These are phyloP conservation scores for Fraxinus platypoda DNA, from an alignment of 305 asterid species.

Conservation along the genomic window DNA sequence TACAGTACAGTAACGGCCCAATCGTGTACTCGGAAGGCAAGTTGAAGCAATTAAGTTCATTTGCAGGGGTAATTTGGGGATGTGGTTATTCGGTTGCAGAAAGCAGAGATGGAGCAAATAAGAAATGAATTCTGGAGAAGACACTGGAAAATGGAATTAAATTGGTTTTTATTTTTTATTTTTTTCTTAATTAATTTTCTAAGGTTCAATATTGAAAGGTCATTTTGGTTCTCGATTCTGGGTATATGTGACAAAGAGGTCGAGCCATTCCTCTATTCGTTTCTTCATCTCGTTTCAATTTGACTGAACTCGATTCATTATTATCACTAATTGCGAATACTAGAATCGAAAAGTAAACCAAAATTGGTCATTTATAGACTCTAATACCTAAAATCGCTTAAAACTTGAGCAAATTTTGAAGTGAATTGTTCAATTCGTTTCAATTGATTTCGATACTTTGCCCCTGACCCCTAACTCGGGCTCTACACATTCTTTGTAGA, in stretches of 20 bases:
- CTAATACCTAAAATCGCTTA: background rate
- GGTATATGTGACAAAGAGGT: background rate
- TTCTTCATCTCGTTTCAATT: background rate
- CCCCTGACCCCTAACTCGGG: background rate
- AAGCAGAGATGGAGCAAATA: background rate
- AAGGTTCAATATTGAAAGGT: background rate
- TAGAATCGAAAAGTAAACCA: background rate
- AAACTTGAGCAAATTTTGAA: background rate
- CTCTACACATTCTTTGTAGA: background rate
- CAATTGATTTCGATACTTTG: background rate
- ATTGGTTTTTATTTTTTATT: background rate
- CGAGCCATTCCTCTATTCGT: too few relatives aligned
- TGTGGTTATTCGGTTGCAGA: constrained; percentile 3
- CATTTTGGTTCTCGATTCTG: background rate
- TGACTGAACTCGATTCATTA: background rate
- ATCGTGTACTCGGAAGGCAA: constrained; percentile 19
- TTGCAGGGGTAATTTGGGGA: constrained; percentile 6
- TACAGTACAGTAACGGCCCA: background rate
- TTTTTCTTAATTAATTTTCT: background rate
- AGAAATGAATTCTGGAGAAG: background rate
- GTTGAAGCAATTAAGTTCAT: constrained; percentile 33
- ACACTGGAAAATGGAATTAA: background rate
- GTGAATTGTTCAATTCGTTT: background rate
- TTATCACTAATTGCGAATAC: background rate
- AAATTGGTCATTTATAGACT: background rate